phyloP scores from a whole-genome alignment of 2,329 filamentous ascomycete genomes.

The Fusarium sp. region DNA sequence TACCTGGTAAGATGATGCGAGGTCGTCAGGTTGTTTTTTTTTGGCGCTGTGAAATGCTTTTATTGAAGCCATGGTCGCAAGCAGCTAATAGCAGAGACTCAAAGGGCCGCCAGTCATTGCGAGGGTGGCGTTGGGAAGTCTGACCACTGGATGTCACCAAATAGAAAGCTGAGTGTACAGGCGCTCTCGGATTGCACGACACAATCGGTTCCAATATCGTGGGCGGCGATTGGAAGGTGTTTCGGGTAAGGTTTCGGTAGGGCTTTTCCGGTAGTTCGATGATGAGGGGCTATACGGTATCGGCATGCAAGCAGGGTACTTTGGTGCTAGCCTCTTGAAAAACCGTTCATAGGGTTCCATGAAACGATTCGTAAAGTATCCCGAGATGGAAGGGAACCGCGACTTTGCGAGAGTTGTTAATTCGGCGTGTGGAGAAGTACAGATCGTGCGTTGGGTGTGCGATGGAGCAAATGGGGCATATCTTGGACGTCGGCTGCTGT shows the following conservation, averaged over 20 bases:
- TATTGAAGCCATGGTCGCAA: background rate
- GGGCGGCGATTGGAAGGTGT: too few relatives aligned
- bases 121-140: too few relatives aligned
- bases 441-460: background rate
- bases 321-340: background rate
- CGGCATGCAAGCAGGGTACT: background rate
- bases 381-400: too few relatives aligned
- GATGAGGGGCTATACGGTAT: background rate
- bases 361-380: too few relatives aligned
- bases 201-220: background rate
- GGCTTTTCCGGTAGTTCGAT: too few relatives aligned
- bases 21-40: background rate
- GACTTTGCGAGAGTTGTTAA: too few relatives aligned
- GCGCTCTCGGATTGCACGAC: background rate
- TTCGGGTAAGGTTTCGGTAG: background rate
- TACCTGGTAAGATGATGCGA: background rate
- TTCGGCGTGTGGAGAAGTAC: background rate
- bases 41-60: background rate
- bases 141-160: too few relatives aligned
- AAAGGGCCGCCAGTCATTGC: too few relatives aligned
- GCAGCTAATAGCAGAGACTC: too few relatives aligned
- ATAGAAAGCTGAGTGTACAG: too few relatives aligned
- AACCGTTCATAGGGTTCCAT: too few relatives aligned
- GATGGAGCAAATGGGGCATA: background rate
- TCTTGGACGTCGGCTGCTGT: background rate